Base-by-base conservation (phyloP, 768 basidiomycete species). In the Strobilomyces dryophilus region DNA sequence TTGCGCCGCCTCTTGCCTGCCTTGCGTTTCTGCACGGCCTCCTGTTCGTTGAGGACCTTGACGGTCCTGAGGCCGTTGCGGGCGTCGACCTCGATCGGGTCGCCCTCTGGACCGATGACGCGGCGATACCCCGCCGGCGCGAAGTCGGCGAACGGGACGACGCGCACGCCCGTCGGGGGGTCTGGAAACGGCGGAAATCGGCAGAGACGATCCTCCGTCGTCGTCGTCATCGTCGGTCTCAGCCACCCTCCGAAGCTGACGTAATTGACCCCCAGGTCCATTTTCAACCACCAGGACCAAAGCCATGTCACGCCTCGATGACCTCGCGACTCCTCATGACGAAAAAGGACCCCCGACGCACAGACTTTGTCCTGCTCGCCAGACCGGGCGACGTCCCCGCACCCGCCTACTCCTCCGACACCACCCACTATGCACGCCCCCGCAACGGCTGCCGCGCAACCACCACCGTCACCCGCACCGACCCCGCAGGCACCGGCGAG, bases 141-240 rank as follows among this genome's bases (percentile, higher is more conserved):
- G 57, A 76, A 83, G 27, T 71, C 64, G 39, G 66, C 63, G 63
- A 81, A 82, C 0, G 77, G 70, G 34, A 73, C 62, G 53, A 82
- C 71, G 27, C 53, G 54, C 18, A 75, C 73, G 17, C 75, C 79
- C 6, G 62, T 59, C 0, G 79, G 78, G 0, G 57, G 43, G 2
- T 41, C 14, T 8, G 81, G 80, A 57, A 81, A 82, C 0, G 80
- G 79, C 1, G 80, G 80, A 52, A 80, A 81, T 10, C 3, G 42
- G 14, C 39, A 44, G 20, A 40, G 0, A 4, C 44, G 20, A 1
- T 52, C 45, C 11, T 32, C 31, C 5, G 44, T 49, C 29, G 10
- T 24, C 10, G 24, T 39, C 39, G 39, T 20, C 36, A 12, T 29
- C 9, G 18, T 29, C 29, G 29, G 29, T 29, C 29, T 29, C 29